These are phyloP conservation scores for Alternaria arborescens DNA, from an alignment of 2,329 filamentous ascomycete species.

Conservation along the genomic window DNA sequence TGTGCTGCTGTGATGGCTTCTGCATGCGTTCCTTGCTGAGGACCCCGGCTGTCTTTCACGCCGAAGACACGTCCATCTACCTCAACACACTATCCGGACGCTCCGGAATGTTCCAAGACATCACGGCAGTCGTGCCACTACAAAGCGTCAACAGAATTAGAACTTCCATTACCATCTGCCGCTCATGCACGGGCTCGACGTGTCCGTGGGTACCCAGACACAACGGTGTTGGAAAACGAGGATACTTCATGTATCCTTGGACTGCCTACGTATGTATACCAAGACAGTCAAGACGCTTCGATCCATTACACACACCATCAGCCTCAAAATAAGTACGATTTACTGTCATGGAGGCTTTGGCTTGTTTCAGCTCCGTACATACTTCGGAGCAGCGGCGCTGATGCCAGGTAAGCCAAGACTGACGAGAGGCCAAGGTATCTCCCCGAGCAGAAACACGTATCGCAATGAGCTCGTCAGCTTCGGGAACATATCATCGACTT, in stretches of 20 bases:
- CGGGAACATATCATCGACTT: neutral
- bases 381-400: neutral
- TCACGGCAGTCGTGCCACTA: neutral
- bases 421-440: constrained; percentile 3
- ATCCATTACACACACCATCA: neutral
- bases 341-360: neutral
- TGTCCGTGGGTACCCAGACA: neutral
- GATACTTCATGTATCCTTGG: neutral
- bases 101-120: neutral
- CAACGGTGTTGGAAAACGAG: neutral
- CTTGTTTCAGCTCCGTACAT: neutral
- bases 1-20: neutral
- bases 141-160: neutral
- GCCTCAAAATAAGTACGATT: neutral
- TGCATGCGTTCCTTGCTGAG: neutral
- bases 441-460: constrained; percentile 1
- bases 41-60: neutral
- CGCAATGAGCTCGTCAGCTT: neutral
- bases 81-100: neutral
- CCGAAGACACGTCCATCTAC: neutral
- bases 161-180: neutral
- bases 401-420: constrained; percentile 1
- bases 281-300: neutral
- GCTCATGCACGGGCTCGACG: neutral
- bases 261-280: neutral